phyloP scores from a whole-genome alignment of 306 rosid genomes.

The Vachellia pachyceras region DNA sequence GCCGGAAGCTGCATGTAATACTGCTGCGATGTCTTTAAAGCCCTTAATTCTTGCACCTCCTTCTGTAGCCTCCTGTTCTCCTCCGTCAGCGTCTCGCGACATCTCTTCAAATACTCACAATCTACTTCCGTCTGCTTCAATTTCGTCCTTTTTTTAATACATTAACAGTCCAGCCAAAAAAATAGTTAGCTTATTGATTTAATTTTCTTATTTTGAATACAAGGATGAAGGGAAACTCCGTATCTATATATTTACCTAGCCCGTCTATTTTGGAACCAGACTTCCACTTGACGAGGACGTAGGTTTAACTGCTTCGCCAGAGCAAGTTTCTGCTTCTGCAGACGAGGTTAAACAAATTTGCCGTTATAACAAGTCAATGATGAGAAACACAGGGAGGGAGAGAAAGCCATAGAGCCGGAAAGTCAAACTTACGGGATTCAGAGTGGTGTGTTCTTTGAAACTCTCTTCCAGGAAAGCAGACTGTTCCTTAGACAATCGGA shows the following conservation, averaged over 20 bases:
- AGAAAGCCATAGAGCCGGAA: background rate
- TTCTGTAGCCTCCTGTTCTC: conserved; percentile 94
- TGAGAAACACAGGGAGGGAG: background rate
- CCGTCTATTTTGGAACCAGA: conserved; percentile 98
- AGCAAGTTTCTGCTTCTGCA: conserved; percentile 91
- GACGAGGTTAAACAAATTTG: background rate
- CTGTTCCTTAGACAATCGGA: conserved; percentile 84
- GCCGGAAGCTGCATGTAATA: conserved; percentile 96
- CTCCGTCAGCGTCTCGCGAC: conserved; percentile 89
- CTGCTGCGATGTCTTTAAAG: conserved; percentile 80
- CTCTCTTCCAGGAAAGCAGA: conserved; percentile 92
- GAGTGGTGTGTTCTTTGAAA: conserved; percentile 93
- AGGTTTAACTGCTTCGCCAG: conserved; percentile 89
- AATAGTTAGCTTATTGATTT: background rate
- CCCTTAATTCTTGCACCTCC: conserved; percentile 91
- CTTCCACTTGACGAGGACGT: conserved; percentile 96
- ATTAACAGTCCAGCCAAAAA: background rate
- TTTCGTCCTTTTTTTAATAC: conserved; percentile 66
- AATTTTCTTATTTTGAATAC: background rate
- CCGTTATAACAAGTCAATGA: background rate
- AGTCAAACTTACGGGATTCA: conserved; percentile 85
- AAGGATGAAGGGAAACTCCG: background rate
- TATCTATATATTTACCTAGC: conserved; percentile 64
- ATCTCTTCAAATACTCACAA: conserved; percentile 88
- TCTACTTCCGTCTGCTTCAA: conserved; percentile 99